Base-by-base conservation (phyloP, 352 stramenopile genomes). In the Pythium myriotylum region DNA sequence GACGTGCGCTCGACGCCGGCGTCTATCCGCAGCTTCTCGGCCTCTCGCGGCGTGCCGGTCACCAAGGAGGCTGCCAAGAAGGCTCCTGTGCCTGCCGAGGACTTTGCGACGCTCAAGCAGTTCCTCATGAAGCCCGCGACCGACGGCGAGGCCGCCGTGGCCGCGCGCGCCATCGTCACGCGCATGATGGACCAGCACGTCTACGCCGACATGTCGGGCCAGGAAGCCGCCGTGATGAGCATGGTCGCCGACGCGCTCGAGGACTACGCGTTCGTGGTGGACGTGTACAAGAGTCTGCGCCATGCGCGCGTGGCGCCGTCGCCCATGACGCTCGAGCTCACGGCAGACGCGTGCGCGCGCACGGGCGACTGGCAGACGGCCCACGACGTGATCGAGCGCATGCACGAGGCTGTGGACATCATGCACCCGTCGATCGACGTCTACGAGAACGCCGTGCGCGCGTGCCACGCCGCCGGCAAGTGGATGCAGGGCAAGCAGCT, bases 221-320 rank as follows among this genome's bases (percentile, higher is more conserved):
- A 89, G 60, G 84, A 92, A 33, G 79, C 83, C 14, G 86, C 81
- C 16, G 81, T 92, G 17, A 86, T 92, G 77, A 77, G 82, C 59
- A 92, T 92, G 83, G 76, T 91, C 20, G 79, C 81, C 1, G 72
- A 89, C 50, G 79, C 77, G 9, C 73, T 85, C 59, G 49, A 87
- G 27, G 74, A 89, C 62, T 60, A 59, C 14, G 41, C 64, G 26
- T 88, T 91, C 37, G 76, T 88, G 3, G 54, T 88, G 39, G 53
- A 79, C 20, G 81, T 91, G 49, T 92, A 92, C 59, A 62, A 60
- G 57, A 73, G 68, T 54, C 62, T 89, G 19, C 76, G 83, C 1
- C 67, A 81, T n/a, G 76, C 68, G 12, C 63, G 70, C 27, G 83
- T 92, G 26, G 68, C 75, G 4, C 79, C 81, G 40, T 91, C 83